phyloP scores from a whole-genome alignment of 805 yeast species.

The Myxozyma sirexii region DNA sequence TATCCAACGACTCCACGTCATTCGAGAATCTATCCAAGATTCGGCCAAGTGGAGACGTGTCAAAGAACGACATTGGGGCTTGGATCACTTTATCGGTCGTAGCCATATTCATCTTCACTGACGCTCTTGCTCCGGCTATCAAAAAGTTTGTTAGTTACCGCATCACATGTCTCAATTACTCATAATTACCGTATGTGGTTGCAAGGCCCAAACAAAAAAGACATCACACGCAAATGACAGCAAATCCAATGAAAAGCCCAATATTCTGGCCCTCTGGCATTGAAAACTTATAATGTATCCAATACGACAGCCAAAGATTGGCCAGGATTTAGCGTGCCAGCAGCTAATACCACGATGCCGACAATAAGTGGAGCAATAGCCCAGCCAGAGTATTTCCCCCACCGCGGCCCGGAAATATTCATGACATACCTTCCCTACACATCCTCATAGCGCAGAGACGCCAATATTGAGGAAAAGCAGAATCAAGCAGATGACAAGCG shows the following conservation, averaged over 20 bases:
- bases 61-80: constrained; percentile 82
- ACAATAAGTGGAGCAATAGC: constrained; percentile 42
- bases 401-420: constrained; percentile 34
- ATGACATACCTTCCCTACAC: constrained; percentile 36
- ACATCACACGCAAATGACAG: constrained; percentile 58
- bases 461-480: constrained; percentile 71
- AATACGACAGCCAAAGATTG: constrained; percentile 81
- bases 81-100: constrained; percentile 65
- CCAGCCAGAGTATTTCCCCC: constrained; percentile 51
- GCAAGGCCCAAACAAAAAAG: constrained; percentile 50
- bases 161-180: constrained; percentile 44
- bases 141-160: constrained; percentile 45
- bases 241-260: constrained; percentile 58
- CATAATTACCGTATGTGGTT: constrained; percentile 32
- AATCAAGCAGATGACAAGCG: constrained; percentile 63
- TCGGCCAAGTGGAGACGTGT: constrained; percentile 86
- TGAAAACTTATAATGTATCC: constrained; percentile 65
- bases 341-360: constrained; percentile 55
- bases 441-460: constrained; percentile 70
- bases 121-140: constrained; percentile 55
- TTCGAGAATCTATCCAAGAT: constrained; percentile 83
- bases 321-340: constrained; percentile 43
- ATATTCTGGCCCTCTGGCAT: constrained; percentile 61
- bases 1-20: constrained; percentile 83
- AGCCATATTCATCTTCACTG: constrained; percentile 59